phyloP scores from a whole-genome alignment of 495 filamentous ascomycete species.

The Annulohypoxylon stygium region DNA sequence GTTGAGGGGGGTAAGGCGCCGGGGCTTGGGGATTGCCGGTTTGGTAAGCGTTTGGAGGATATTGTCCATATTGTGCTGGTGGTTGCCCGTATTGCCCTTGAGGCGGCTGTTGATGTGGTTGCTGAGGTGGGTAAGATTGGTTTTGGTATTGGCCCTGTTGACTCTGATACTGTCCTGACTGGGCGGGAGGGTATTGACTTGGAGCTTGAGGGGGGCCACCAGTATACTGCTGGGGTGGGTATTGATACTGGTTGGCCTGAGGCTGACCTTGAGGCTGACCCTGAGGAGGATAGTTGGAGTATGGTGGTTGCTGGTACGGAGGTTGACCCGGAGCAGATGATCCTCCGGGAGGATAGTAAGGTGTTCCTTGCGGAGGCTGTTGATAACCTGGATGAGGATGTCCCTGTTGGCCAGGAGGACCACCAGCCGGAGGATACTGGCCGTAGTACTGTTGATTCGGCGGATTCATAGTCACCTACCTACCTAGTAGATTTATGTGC shows the following conservation, averaged over 20 bases:
- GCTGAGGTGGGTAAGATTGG: conserved; percentile 50
- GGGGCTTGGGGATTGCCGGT: conserved; percentile 19
- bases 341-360: conserved; percentile 29
- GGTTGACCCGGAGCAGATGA: conserved; percentile 22
- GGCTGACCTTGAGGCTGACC: conserved; percentile 27
- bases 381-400: conserved; percentile 32
- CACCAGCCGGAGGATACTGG: conserved; percentile 22
- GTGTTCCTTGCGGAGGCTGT: conserved; percentile 20
- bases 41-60: conserved; percentile 21
- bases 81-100: conserved; percentile 40
- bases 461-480: conserved; percentile 22
- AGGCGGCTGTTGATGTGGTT: conserved; percentile 48
- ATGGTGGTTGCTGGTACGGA: conserved; percentile 29
- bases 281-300: conserved; percentile 19
- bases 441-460: conserved; percentile 28
- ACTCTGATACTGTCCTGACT: conserved; percentile 38
- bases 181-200: conserved; percentile 38
- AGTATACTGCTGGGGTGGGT: conserved; percentile 6
- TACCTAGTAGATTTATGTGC: neutral
- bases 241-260: conserved; percentile 18
- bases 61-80: conserved; percentile 23
- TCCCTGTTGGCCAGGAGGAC: conserved; percentile 13
- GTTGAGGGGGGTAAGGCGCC: conserved; percentile 31
- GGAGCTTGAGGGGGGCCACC: conserved; percentile 29
- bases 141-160: conserved; percentile 46